Evolutionary conservation across 192 early-diverging fungal genomes (phyloP).

Genomic region (Dispira parvispora): DNA sequence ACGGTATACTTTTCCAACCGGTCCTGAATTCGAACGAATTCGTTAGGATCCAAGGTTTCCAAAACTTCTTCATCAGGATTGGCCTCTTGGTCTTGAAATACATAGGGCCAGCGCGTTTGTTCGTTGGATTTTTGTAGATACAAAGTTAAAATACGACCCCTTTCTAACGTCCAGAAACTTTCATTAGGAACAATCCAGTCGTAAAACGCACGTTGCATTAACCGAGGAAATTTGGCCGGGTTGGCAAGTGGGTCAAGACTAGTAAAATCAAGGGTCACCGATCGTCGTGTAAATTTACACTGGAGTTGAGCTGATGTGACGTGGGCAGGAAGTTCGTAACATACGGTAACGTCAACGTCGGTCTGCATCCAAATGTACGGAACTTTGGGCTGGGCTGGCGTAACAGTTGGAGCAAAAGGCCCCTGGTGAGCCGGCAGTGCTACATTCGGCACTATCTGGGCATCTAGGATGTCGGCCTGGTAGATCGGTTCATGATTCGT

Average conservation of each 20-base stretch:
- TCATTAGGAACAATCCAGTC: constrained; percentile 34
- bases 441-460: neutral
- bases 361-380: constrained; percentile 58
- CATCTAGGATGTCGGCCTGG: neutral
- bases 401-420: neutral
- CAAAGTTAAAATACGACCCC: constrained; percentile 36
- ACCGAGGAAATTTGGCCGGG: constrained; percentile 8
- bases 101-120: constrained; percentile 43
- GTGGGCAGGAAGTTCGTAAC: constrained; percentile 32
- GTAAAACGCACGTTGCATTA: constrained; percentile 13
- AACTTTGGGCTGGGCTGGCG: neutral
- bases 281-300: constrained; percentile 35
- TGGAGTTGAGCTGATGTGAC: constrained; percentile 34
- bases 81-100: constrained; percentile 37
- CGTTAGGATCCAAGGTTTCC: constrained; percentile 42
- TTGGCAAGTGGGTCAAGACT: neutral
- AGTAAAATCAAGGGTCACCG: constrained; percentile 24
- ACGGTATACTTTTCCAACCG: constrained; percentile 44
- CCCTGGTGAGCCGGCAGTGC: neutral
- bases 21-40: constrained; percentile 37
- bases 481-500: neutral
- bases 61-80: constrained; percentile 34
- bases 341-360: constrained; percentile 41
- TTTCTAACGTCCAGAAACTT: constrained; percentile 52
- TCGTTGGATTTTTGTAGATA: constrained; percentile 40